Evolutionary conservation across 257 asterid genomes (phyloP), one percentile per base, ranked within the genome.

Genomic region (Knoxia roxburghii): DNA sequence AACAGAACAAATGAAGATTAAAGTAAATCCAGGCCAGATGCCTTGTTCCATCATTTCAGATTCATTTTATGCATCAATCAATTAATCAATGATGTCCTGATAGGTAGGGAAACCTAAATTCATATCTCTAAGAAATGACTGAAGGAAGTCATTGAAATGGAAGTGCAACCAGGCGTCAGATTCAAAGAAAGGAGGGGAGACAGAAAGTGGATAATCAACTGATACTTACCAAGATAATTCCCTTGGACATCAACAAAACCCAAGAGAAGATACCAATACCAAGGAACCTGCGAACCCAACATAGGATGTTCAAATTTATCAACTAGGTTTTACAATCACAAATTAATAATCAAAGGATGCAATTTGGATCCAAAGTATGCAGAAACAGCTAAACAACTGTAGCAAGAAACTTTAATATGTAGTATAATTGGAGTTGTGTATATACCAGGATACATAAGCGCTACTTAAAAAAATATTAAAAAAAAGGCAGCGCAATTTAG

Each of bases 221-320:
- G n/a, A 7, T 9, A 45, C 68, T 76, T 78, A 86, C 96, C 89
- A 32, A 89, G 88, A 81, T 81, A 84, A 73, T 82, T 84, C 26
- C 92, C 96, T 49, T 85, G 95, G 69, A 84, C 89, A 76, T 89
- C 96, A 53, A 81, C 85, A 55, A 85, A 67, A 15, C 84, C 83
- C 50, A 89, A 75, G 70, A 81, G 76, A 54, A 72, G 80, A 77
- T 89, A 89, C 92, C 92, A 89, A 71, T 87, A 89, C 95, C 88
- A 82, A 41, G 89, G 80, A 52, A 89, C 90, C 93, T 89, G 90
- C 79, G 80, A 17, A 35, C 45, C 23, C 68, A 26, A 58, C 18
- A 37, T 48, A 53, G 4, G 17, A 64, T 12, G 33, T 27, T 17
- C 40, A 49, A 63, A 33, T n/a, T n/a, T n/a, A n/a, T 23, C 12